A percentile compares a stretch with the other conserved stretches of the same genome.
Evolutionary conservation across 2,329 filamentous ascomycete species (phyloP).

Genomic region (Botrytis deweyae): DNA sequence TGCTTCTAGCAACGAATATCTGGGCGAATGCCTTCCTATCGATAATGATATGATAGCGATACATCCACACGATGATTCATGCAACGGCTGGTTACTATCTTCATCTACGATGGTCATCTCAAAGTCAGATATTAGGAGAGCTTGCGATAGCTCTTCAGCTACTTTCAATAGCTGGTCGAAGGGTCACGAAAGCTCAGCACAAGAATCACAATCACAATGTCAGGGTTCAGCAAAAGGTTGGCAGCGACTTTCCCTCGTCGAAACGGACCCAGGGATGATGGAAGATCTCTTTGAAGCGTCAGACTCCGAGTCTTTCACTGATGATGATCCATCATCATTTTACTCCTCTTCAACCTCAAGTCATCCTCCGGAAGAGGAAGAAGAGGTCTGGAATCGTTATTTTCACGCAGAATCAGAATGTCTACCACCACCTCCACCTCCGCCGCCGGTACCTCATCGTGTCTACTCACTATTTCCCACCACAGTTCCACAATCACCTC

Average conservation of each 20-base stretch:
- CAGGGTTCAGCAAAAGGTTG: neutral
- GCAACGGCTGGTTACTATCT: slow-evolving; percentile 17
- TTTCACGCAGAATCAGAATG: neutral
- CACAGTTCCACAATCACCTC: neutral
- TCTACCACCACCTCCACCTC: neutral
- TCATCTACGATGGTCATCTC: slow-evolving; percentile 21
- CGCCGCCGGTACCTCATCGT: neutral
- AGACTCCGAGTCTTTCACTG: slow-evolving; percentile 6
- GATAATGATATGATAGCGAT: slow-evolving; percentile 23
- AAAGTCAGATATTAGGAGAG: slow-evolving; percentile 11
- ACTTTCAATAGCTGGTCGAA: neutral
- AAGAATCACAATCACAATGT: neutral
- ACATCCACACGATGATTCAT: slow-evolving; percentile 14
- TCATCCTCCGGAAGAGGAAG: slow-evolving; percentile 5
- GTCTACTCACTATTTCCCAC: slow-evolving; percentile 16
- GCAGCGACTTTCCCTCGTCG: slow-evolving; percentile 16
- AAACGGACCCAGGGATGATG: slow-evolving; percentile 18
- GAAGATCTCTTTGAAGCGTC: slow-evolving; percentile 18
- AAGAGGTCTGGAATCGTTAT: slow-evolving; percentile 21
- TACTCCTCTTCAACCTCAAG: slow-evolving; percentile 21
- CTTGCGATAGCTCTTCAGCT: neutral
- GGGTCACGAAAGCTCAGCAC: neutral
- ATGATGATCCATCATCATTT: slow-evolving; percentile 14
- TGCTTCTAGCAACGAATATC: slow-evolving; percentile 14
- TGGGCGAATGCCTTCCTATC: slow-evolving; percentile 14